Percentiles rank a stretch among this genome's conserved stretches.
Evolutionary conservation across 306 rosid species (phyloP).

Genomic region (Quercus variabilis): DNA sequence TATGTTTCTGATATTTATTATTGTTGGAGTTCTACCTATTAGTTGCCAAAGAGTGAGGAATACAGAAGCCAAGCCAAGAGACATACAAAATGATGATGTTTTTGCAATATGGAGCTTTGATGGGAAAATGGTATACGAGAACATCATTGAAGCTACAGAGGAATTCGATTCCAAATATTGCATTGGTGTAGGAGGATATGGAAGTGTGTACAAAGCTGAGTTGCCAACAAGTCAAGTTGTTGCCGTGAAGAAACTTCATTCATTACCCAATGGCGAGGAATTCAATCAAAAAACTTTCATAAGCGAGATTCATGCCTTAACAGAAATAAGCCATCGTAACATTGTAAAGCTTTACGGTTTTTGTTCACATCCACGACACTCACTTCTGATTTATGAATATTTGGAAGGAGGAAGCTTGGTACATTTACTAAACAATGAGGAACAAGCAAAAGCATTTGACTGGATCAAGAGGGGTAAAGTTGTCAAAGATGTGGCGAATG

Average conservation of each 20-base stretch:
- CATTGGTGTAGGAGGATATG: not conserved
- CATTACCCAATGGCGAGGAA: not conserved
- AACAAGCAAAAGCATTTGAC: not conserved
- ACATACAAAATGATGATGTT: not conserved
- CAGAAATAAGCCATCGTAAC: constrained; percentile 23
- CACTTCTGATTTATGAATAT: constrained; percentile 23
- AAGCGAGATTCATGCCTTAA: constrained; percentile 15
- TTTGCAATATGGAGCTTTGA: not conserved
- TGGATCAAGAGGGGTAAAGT: constrained; percentile 11
- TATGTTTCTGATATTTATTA: not conserved
- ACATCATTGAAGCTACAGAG: constrained; percentile 22
- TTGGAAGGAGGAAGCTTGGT: constrained; percentile 6
- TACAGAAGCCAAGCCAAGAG: not conserved
- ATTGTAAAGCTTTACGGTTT: constrained; percentile 18
- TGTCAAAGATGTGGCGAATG: not conserved
- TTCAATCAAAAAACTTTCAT: constrained; percentile 1
- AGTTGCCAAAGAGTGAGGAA: not conserved
- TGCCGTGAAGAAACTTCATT: constrained; percentile 11
- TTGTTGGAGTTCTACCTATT: not conserved
- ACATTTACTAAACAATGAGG: not conserved
- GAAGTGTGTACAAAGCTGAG: constrained; percentile 10
- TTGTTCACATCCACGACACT: constrained; percentile 7
- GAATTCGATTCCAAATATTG: not conserved
- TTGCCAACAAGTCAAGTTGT: not conserved
- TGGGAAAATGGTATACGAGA: constrained; percentile 7